Conservation (phyloP, 345 rosid species). For the Erodium maritimum region DNA sequence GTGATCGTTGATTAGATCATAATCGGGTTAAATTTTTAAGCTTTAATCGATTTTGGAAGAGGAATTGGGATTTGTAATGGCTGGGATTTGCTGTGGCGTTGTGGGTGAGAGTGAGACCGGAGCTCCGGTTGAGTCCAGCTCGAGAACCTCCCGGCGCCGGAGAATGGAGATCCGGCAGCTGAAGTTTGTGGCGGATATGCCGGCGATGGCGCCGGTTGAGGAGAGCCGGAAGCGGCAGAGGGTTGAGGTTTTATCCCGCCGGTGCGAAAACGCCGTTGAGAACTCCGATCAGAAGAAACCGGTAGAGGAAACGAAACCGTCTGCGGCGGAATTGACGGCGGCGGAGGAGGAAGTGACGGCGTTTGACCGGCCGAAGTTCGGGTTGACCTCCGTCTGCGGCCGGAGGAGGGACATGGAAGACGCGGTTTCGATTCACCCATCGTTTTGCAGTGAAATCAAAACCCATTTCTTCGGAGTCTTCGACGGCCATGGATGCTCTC, state of each 20-base stretch:
- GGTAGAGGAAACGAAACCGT: neutral
- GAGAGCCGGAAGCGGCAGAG: conserved; percentile 39
- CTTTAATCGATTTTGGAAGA: neutral
- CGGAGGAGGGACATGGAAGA: conserved; percentile 95
- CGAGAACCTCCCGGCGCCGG: conserved; percentile 40
- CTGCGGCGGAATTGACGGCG: neutral
- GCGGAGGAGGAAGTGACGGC: too few relatives aligned
- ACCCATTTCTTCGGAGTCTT: conserved; percentile 66
- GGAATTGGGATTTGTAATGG: conserved; percentile 24
- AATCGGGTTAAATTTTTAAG: neutral
- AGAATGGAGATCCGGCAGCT: conserved; percentile 50
- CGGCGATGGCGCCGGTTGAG: conserved; percentile 16
- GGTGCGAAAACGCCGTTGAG: too few relatives aligned
- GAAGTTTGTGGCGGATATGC: conserved; percentile 31
- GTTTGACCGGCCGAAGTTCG: conserved; percentile 34
- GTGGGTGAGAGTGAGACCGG: conserved; percentile 55
- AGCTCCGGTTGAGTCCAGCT: conserved; percentile 34
- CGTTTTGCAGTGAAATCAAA: conserved; percentile 14
- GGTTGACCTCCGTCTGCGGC: conserved; percentile 85
- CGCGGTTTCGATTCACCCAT: conserved; percentile 51
- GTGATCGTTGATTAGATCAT: neutral
- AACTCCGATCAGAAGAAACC: too few relatives aligned
- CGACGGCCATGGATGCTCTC: conserved; percentile 99
- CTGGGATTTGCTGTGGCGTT: conserved; percentile 70
- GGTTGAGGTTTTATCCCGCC: conserved; percentile 9